Base-by-base conservation (phyloP, 768 basidiomycete species). In the Rhodocollybia butyracea region DNA sequence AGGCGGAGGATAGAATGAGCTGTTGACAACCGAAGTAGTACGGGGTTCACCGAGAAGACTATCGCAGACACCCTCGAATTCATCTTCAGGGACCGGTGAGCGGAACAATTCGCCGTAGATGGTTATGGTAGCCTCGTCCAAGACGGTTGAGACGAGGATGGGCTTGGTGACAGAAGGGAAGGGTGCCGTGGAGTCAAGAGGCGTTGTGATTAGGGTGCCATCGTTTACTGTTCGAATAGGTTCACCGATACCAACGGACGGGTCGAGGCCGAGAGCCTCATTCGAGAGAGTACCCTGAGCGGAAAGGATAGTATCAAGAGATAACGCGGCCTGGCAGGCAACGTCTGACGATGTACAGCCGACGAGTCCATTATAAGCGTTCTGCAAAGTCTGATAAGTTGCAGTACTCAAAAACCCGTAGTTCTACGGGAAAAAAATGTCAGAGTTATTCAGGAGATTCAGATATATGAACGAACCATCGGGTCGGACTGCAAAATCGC, bases 401-500 rank as follows among this genome's bases (percentile, higher is more conserved):
- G 68, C 61, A 0, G 75, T 58, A 42, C 79, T 73, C 3, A 89
- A 71, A 66, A 91, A 87, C 5, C 90, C 90, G 62, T 81, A 91
- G 66, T 87, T 78, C 89, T 91, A n/a, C n/a, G 57, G 13, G 34
- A 13, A 3, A 15, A 30, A 56, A n/a, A 48, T 21, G 45, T 56
- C 27, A 57, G 60, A 46, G 34, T 53, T 29, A 19, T 26, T 34
- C 5, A 12, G 17, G 43, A 29, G 6, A 54, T 3, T 36, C 30
- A 39, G 30, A 32, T 29, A 26, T 2, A 11, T 46, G 1, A 21
- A 63, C 78, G 55, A 61, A 88, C 90, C 83, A 94, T 89, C 2
- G 93, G 89, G 63, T 94, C 94, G 0, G 91, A 93, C 52, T 95
- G 91, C 19, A 94, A 65, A 55, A 93, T 91, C 0, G 85, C 89